These are phyloP conservation scores for Paramecium sexaurelia DNA, from an alignment of 73 alveolate genomes.

Conservation along the genomic window DNA sequence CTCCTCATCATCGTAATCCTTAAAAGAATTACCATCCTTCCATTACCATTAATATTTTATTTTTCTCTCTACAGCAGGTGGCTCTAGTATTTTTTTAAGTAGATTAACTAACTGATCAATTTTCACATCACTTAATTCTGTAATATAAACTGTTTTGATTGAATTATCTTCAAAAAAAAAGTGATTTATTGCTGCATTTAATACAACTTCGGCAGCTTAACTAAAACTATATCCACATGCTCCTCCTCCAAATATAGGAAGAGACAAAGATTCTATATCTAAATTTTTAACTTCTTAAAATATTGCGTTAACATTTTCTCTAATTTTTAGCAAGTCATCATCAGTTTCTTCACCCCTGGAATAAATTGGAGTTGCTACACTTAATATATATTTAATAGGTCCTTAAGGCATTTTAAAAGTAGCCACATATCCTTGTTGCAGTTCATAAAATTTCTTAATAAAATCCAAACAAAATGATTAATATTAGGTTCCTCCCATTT, in stretches of 20 bases:
- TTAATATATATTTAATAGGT: not conserved
- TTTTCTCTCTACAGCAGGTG: not conserved
- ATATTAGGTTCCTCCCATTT: not conserved
- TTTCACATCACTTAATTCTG: not conserved
- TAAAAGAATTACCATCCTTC: not conserved
- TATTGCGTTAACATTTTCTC: not conserved
- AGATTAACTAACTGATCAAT: not conserved
- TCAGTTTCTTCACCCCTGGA: not conserved
- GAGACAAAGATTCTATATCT: not conserved
- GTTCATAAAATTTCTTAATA: not conserved
- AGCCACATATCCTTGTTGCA: not conserved
- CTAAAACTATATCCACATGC: constrained; percentile 8
- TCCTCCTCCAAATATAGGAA: constrained; percentile 51
- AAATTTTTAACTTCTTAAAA: not conserved
- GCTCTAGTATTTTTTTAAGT: not conserved
- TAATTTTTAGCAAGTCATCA: not conserved
- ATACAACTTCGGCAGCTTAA: not conserved
- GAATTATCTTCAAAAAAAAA: not conserved
- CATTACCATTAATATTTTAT: constrained; percentile 42
- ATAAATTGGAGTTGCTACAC: constrained; percentile 17
- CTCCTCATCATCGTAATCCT: constrained; percentile 32
- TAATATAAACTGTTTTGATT: not conserved
- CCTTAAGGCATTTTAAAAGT: not conserved
- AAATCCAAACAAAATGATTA: not conserved
- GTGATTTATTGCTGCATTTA: not conserved